A percentile compares a stretch with the other conserved stretches of the same genome.
Conservation (phyloP, 2,329 filamentous ascomycete genomes). For the Aspergillus vadensis region DNA sequence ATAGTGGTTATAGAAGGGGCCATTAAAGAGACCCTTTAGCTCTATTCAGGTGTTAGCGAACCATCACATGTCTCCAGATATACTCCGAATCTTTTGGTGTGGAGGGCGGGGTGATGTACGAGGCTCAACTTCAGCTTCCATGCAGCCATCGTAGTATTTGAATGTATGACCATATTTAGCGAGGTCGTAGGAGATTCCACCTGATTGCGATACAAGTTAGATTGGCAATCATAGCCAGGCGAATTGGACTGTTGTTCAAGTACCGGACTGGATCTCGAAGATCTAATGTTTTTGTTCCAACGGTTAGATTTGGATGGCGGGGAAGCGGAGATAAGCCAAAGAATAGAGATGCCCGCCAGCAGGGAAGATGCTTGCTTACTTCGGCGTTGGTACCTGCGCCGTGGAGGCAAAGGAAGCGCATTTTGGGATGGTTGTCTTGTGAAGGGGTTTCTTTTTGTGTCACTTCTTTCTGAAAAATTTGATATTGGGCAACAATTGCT, state of each 20-base stretch:
- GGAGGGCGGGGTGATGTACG: slow-evolving; percentile 21
- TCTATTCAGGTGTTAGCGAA: slow-evolving; percentile 19
- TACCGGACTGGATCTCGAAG: slow-evolving; percentile 38
- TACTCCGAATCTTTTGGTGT: neutral
- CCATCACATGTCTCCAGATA: neutral
- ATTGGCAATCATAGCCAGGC: neutral
- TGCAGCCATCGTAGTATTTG: slow-evolving; percentile 31
- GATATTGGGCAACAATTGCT: neutral
- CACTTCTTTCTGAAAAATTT: neutral
- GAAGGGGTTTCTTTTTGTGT: neutral
- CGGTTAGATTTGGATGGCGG: neutral
- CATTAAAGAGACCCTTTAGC: slow-evolving; percentile 32
- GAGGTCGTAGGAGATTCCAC: slow-evolving; percentile 31
- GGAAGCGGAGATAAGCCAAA: neutral
- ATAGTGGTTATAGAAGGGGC: slow-evolving; percentile 38
- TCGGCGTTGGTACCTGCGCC: slow-evolving; percentile 35
- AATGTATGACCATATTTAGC: slow-evolving; percentile 32
- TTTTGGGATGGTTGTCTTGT: slow-evolving; percentile 14
- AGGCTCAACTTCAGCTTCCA: slow-evolving; percentile 27
- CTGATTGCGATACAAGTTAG: slow-evolving; percentile 19
- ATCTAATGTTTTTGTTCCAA: slow-evolving; percentile 24
- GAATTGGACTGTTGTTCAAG: neutral
- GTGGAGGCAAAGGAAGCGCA: slow-evolving; percentile 39
- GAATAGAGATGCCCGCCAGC: no score
- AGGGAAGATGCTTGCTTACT: slow-evolving; percentile 21